Conservation (phyloP, 2,329 filamentous ascomycete species). For the Davidsoniella eucalypti region DNA sequence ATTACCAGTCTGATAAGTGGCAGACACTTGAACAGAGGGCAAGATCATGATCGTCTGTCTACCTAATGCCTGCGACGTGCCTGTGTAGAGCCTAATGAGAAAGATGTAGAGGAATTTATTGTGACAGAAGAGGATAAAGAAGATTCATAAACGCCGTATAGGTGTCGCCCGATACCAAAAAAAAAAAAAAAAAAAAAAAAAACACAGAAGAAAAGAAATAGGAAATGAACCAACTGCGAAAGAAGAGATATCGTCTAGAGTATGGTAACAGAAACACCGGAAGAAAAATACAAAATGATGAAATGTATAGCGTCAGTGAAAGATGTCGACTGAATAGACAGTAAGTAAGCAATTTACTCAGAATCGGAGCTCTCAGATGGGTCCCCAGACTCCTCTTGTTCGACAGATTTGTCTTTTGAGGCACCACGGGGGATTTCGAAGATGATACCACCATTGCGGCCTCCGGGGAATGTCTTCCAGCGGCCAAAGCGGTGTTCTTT, state of each 20-base stretch:
- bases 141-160: conserved; percentile 11
- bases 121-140: conserved; percentile 1
- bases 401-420: conserved; percentile 19
- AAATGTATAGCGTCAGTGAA: neutral
- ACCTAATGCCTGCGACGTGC: neutral
- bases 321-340: neutral
- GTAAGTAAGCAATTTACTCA: conserved; percentile 5
- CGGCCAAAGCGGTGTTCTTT: conserved; percentile 74
- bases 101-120: neutral
- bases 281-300: neutral
- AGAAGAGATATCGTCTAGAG: neutral
- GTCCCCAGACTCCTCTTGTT: conserved; percentile 13
- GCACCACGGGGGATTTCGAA: conserved; percentile 52
- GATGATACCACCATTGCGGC: conserved; percentile 70
- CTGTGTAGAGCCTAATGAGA: neutral
- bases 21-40: neutral
- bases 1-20: neutral
- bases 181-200: conserved; percentile 2
- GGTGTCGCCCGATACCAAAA: conserved; percentile 7
- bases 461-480: conserved; percentile 51
- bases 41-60: neutral
- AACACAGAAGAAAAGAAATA: neutral
- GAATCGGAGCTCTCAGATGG: conserved; percentile 20
- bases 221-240: neutral
- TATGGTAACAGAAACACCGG: neutral